Evolutionary conservation across 1,284 basidiomycete genomes (phyloP).

Genomic region (Sporisorium sorghi): DNA sequence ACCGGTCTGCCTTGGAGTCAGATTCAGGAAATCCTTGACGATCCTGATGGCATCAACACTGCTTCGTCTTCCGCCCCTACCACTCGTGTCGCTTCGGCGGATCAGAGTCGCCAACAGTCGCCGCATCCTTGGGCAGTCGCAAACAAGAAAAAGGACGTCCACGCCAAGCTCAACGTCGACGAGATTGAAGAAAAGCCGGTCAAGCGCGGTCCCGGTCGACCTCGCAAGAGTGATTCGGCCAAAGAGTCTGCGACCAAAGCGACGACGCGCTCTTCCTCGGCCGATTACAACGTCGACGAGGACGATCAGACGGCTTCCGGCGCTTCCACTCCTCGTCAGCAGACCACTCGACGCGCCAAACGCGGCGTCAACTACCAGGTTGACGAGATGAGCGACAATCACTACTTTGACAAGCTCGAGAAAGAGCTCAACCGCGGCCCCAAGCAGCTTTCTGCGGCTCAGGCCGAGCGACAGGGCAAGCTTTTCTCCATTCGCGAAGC

Average conservation of each 20-base stretch:
- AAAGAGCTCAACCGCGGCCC: conserved; percentile 26
- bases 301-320: conserved; percentile 28
- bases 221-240: conserved; percentile 16
- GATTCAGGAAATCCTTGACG: conserved; percentile 53
- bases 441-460: conserved; percentile 25
- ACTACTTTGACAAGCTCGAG: conserved; percentile 54
- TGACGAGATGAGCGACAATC: conserved; percentile 49
- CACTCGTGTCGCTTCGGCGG: conserved; percentile 27
- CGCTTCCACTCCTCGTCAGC: conserved; percentile 37
- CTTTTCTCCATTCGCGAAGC: conserved; percentile 54
- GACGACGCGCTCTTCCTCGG: conserved; percentile 24
- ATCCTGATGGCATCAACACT: conserved; percentile 45
- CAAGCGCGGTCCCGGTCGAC: conserved; percentile 19
- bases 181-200: background rate
- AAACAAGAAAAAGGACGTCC: conserved; percentile 17
- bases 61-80: conserved; percentile 30
- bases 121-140: conserved; percentile 38
- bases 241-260: conserved; percentile 19
- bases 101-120: conserved; percentile 33
- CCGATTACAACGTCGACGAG: conserved; percentile 16
- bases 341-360: conserved; percentile 30
- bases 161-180: conserved; percentile 15
- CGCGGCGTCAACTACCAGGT: conserved; percentile 40
- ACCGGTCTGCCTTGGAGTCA: conserved; percentile 51
- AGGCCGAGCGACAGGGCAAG: conserved; percentile 57